phyloP scores from a whole-genome alignment of 768 basidiomycete species.

The Boletus barrowsii region DNA sequence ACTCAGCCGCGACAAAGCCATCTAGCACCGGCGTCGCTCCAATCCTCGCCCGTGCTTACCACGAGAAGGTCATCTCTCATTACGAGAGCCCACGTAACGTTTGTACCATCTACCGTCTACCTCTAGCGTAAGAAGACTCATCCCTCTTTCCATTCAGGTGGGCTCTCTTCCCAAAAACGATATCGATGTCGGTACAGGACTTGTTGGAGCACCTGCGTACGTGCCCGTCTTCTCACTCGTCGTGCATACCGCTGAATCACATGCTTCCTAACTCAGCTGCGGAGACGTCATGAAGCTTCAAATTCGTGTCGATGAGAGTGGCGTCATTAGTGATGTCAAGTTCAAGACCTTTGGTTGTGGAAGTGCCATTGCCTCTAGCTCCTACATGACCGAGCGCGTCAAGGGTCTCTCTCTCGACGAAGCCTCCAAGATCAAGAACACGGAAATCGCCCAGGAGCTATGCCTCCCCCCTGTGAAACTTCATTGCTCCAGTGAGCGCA shows the following conservation, averaged over 20 bases:
- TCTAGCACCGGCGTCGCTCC: constrained; percentile 44
- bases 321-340: constrained; percentile 96
- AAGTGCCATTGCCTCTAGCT: constrained; percentile 95
- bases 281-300: constrained; percentile 99
- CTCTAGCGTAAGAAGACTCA: constrained; percentile 50
- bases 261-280: constrained; percentile 51
- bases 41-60: constrained; percentile 70
- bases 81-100: constrained; percentile 98
- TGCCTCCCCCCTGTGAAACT: constrained; percentile 95
- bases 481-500: constrained; percentile 84
- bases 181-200: constrained; percentile 90
- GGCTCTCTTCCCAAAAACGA: constrained; percentile 94
- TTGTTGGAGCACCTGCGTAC: constrained; percentile 96
- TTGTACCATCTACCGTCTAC: constrained; percentile 39
- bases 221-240: constrained; percentile 30
- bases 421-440: constrained; percentile 96
- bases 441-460: constrained; percentile 97
- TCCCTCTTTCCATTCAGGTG: constrained; percentile 53
- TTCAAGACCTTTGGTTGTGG: constrained; percentile 99
- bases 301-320: constrained; percentile 92
- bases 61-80: constrained; percentile 96
- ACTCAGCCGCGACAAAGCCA: constrained; percentile 42
- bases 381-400: constrained; percentile 98
- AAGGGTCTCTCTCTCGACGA: constrained; percentile 92
- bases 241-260: constrained; percentile 15